Conservation (phyloP, 2,329 filamentous ascomycete genomes). For the Phoma sp. region DNA sequence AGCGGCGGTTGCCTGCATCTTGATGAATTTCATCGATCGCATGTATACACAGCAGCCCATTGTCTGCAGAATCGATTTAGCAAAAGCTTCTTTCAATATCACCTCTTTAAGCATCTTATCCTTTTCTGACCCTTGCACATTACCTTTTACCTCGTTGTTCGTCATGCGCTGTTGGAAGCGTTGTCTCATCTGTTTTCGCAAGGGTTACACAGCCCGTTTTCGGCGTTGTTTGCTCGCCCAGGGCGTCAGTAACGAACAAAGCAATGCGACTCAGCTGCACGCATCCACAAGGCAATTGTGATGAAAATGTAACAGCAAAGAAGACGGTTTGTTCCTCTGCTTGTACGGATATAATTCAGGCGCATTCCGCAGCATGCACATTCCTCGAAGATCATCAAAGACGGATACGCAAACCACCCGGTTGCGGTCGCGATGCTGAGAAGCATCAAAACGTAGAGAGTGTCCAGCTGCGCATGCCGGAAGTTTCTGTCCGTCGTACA, state of each 20-base stretch:
- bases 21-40: neutral
- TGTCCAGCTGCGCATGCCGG: conserved; percentile 6
- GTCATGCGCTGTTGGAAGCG: neutral
- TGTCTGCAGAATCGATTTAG: conserved; percentile 12
- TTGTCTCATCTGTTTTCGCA: conserved; percentile 12
- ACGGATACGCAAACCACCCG: conserved; percentile 13
- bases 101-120: neutral
- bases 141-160: neutral
- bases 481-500: neutral
- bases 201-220: conserved; percentile 5
- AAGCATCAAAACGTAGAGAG: conserved; percentile 3
- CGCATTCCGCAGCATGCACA: conserved; percentile 31
- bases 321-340: conserved; percentile 20
- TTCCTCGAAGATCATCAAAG: conserved; percentile 24
- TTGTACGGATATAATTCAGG: conserved; percentile 18
- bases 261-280: conserved; percentile 25
- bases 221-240: conserved; percentile 7
- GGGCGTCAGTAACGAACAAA: conserved; percentile 23
- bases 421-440: conserved; percentile 20
- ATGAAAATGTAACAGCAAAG: conserved; percentile 3
- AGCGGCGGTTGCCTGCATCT: conserved; percentile 2
- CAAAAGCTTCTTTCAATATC: conserved; percentile 11
- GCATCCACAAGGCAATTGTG: conserved; percentile 30
- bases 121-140: neutral
- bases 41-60: conserved; percentile 6